Base-by-base conservation (phyloP, 345 rosid species). In the Salix dunnii region DNA sequence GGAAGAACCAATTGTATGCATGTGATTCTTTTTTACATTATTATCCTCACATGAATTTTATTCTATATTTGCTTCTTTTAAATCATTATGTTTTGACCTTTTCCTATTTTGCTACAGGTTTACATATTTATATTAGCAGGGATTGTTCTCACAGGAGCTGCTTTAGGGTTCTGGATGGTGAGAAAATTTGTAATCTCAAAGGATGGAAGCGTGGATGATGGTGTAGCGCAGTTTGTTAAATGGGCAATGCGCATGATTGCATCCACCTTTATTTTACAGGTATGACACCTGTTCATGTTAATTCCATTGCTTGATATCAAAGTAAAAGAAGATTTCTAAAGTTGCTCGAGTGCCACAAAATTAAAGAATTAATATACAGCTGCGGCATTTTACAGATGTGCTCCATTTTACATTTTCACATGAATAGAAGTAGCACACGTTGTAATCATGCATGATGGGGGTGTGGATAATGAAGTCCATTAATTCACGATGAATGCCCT, bases 101-200 rank as follows among this genome's bases (percentile, higher is more conserved):
- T 76, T n/a, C 28, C 67, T 74, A 7, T 79, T 81, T 67, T 68
- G 9, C 51, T 60, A 67, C 91, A 94, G 98, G 94, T 91, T 38
- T 89, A 86, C 25, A 43, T 96, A 49, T 85, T 92, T 64, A 78
- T 90, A 55, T 76, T 93, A 48, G 89, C 91, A 6, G 96, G 92
- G 77, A 84, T 91, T 79, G 76, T 85, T 72, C 82, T 93, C n/a
- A 76, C 96, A 0, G 99, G 99, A 82, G 99, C 99, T 85, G 98
- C 92, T 81, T 82, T 91, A 55, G 99, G 99, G 72, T 92, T 83
- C 80, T 96, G 98, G 98, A 87, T 93, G 21, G 99, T 96, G 81
- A 87, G 92, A 77, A 96, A 87, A 81, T 96, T 86, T 78, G 94
- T 93, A 27, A 86, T 96, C 35, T 84, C 90, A 18, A 86, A 90